These are phyloP conservation scores for Fusarium austroafricanum DNA, from an alignment of 2,329 filamentous ascomycete species.

Conservation along the genomic window DNA sequence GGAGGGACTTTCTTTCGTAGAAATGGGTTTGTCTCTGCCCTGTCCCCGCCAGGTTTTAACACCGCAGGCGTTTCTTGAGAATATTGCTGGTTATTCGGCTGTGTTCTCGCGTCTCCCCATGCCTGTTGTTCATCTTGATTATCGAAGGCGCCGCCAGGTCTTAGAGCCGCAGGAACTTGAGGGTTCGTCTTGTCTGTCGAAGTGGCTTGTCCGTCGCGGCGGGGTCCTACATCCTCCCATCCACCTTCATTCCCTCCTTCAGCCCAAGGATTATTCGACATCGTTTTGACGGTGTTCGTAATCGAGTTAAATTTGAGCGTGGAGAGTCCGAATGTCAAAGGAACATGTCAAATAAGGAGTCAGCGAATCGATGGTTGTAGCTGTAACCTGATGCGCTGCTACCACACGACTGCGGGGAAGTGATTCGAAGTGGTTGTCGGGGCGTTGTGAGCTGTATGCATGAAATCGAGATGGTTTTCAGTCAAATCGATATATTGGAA, in stretches of 20 bases:
- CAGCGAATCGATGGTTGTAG: background rate
- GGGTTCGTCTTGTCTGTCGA: background rate
- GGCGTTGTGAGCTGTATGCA: constrained; percentile 13
- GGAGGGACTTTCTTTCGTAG: constrained; percentile 58
- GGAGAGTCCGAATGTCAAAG: constrained; percentile 6
- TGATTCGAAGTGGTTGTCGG: constrained; percentile 22
- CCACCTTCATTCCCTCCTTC: constrained; percentile 37
- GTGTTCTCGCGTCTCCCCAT: constrained; percentile 48
- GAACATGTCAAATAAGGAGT: constrained; percentile 22
- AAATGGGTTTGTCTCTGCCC: constrained; percentile 65
- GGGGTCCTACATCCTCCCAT: constrained; percentile 42
- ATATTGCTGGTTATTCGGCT: constrained; percentile 11
- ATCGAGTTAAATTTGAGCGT: constrained; percentile 13
- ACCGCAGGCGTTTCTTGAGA: constrained; percentile 47
- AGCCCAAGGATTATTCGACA: constrained; percentile 45
- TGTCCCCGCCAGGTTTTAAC: constrained; percentile 50
- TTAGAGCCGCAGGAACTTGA: constrained; percentile 48
- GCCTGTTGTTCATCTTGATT: constrained; percentile 48
- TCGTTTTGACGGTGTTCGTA: background rate
- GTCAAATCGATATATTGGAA: background rate
- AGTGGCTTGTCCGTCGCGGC: constrained; percentile 22
- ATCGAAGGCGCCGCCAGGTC: constrained; percentile 47
- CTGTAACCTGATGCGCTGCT: constrained; percentile 24
- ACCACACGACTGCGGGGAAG: constrained; percentile 29
- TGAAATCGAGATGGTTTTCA: constrained; percentile 7